Evolutionary conservation across 2,329 filamentous ascomycete genomes (phyloP), one percentile per base, ranked within the genome.

Genomic region (Pseudogymnoascus sp.): DNA sequence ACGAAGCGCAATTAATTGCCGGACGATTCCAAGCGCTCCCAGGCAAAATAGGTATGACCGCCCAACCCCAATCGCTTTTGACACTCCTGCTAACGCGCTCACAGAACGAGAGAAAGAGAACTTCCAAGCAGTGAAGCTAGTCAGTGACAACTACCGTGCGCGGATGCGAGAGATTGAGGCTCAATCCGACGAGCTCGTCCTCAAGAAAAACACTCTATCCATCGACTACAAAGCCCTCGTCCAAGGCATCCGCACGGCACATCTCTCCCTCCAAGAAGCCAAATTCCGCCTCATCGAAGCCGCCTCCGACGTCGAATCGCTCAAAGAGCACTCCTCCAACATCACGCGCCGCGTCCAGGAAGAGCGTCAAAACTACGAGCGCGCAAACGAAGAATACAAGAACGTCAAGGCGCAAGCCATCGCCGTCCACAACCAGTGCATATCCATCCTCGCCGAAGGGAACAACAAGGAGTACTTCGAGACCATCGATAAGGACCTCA

Each of bases 231-330:
- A 87, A 73, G 81, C 83, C 66, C 78, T 83, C 4, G 81, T 96
- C 6, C 80, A 82, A n/a, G 71, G 75, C 18, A 81, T 96, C 49
- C 83, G 84, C 12, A 74, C 79, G 59, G 80, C 85, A 5, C 85
- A 89, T 61, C 80, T 87, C 52, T 81, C 83, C 12, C 76, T 91
- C 9, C 75, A 93, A 14, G 86, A 93, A 69, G 85, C 84, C 1
- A 83, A 90, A 67, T 80, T 97, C 49, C 81, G 86, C 65, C 77
- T 83, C 0, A 83, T 96, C 31, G 95, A 99, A 77, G 93, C 91
- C 1, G 74, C 80, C n/a, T 97, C 92, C 0, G 95, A 99, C 69
- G 75, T 89, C 2, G 80, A 85, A 49, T 83, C 83, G 5, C 79
- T 97, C n/a, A 83, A 84, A 68, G 77, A 78, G 14, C 86, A 87